Base-by-base conservation (phyloP, 164 flowering plant genomes). In the Tetracentron sinense region DNA sequence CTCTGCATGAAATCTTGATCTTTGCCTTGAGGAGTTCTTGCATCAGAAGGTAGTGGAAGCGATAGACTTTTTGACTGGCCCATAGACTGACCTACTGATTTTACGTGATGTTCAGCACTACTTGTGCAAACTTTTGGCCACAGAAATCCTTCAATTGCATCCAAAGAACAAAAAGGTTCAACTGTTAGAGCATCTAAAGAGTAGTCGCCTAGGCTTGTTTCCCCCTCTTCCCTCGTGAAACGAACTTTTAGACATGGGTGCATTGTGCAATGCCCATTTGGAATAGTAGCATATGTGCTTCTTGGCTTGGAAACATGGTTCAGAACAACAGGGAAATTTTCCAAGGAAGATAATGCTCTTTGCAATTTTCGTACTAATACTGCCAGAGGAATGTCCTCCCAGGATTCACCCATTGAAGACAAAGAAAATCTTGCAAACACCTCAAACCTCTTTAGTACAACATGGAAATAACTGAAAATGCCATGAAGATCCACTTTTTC, bases 221-320 rank as follows among this genome's bases (percentile, higher is more conserved):
- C 99, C 42, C 73, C 86, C 49, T 85, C 93, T 58, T 63, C 90
- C 68, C 67, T 85, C 71, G 78, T 62, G 67, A 95, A 90, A 54
- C 74, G 81, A 23, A 92, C 87, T 75, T 58, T 84, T 16, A 95
- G 63, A 72, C 92, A 82, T 21, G 96, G 94, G 77, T 77, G 63
- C 27, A 50, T 42, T 20, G 69, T 73, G 56, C 50, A 54, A 29
- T 74, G 79, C 53, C 77, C 82, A 75, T 58, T 52, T 38, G 97
- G 97, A 77, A 94, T 81, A 60, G 72, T 66, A 67, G 90, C 90
- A 82, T 73, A 79, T 17, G 75, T 76, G 52, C 56, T 75, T 60
- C 79, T 85, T 16, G 67, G 69, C 71, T 77, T 84, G 61, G 69
- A 68, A 22, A 57, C 48, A 70, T 77, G 71, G 63, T 71, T 75